Evolutionary conservation across 805 yeast genomes (phyloP).

Genomic region (Candida nonsorbophila): DNA sequence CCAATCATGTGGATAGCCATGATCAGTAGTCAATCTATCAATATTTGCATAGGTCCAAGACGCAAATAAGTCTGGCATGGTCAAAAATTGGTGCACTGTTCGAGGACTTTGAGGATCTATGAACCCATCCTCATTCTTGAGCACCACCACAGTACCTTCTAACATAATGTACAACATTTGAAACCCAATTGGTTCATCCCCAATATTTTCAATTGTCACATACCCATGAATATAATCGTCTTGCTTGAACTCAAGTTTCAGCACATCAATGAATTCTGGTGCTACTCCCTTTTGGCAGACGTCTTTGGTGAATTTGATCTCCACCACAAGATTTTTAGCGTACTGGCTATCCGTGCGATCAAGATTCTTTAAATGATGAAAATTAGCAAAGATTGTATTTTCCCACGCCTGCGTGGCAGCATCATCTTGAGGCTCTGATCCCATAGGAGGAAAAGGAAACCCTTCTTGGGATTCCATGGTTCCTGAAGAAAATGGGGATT

Average conservation of each 20-base stretch:
- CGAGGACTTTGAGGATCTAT: slow-evolving; percentile 19
- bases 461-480: slow-evolving; percentile 4
- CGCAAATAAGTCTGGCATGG: slow-evolving; percentile 40
- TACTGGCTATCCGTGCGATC: slow-evolving; percentile 21
- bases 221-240: slow-evolving; percentile 41
- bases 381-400: slow-evolving; percentile 38
- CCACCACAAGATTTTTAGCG: slow-evolving; percentile 24
- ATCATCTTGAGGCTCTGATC: slow-evolving; percentile 4
- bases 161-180: slow-evolving; percentile 42
- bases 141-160: slow-evolving; percentile 29
- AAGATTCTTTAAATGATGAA: slow-evolving; percentile 32
- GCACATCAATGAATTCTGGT: slow-evolving; percentile 30
- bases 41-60: slow-evolving; percentile 41
- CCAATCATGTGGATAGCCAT: slow-evolving; percentile 41
- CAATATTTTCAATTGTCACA: slow-evolving; percentile 30
- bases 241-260: slow-evolving; percentile 27
- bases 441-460: slow-evolving; percentile 13
- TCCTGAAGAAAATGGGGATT: slow-evolving; percentile 10
- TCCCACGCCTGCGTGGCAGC: slow-evolving; percentile 28
- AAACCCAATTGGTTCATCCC: slow-evolving; percentile 27
- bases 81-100: slow-evolving; percentile 32
- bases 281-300: slow-evolving; percentile 35
- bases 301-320: slow-evolving; percentile 29
- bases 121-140: slow-evolving; percentile 18
- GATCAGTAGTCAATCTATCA: slow-evolving; percentile 31